Base-by-base conservation (phyloP, 305 asterid genomes). In the Fraxinus floribunda region DNA sequence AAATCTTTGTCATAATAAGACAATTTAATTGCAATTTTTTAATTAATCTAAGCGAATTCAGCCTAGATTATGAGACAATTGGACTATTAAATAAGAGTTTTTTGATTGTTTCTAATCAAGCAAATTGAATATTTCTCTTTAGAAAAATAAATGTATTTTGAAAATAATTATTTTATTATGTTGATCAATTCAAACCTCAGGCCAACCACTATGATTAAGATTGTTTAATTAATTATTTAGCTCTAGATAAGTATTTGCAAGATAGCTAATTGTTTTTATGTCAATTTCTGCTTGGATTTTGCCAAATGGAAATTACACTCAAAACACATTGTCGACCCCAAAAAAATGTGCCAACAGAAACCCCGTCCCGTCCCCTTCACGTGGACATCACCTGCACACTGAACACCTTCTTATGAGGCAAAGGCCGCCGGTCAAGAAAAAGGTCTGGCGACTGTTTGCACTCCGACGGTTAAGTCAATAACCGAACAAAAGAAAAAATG, bases 171-270 rank as follows among this genome's bases (percentile, higher is more conserved):
- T 29, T 26, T 24, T 68, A 26, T 30, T 70, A 70, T 70, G 36
- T 29, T 70, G 75, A 70, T 13, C 75, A 35, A 70, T 70, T 70
- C 75, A 70, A 70, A 30, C 75, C 39, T 66, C 74, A 7, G 75
- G 39, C 75, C 39, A 30, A 6, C 75, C 39, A 22, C 16, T 15
- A 30, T 35, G 75, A 30, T 70, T 70, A 30, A 30, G 75, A 8
- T 70, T 16, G 29, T 24, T 13, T 70, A 30, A 1, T 70, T 29
- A 11, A 70, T 30, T 30, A 49, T 49, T 49, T 49, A 49, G 22
- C 62, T 49, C 18, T 49, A 4, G 62, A 49, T 49, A 60, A n/a
- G 18, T 60, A 60, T 60, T 7, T 60, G 30, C 29, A 60, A 60
- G 29, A 18, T 60, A 7, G 70, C 70, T 20, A 60, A 60, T 18